phyloP scores from a whole-genome alignment of 2,329 filamentous ascomycete genomes.

The Hymenoscyphus albidus region DNA sequence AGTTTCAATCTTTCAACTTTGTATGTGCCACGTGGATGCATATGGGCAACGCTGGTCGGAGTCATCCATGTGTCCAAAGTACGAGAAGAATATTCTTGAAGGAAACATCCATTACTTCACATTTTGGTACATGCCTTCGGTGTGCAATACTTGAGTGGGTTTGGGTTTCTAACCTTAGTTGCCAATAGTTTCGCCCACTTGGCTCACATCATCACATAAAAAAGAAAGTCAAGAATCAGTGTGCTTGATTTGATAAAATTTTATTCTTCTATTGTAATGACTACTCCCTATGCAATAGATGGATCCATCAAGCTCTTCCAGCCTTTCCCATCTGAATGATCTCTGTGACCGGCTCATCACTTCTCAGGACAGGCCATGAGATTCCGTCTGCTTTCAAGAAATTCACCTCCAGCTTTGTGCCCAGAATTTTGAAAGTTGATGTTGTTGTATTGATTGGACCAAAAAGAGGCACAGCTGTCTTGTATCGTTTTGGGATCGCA shows the following conservation, averaged over 20 bases:
- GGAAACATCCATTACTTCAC: no score
- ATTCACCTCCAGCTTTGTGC: constrained; percentile 67
- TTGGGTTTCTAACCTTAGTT: no score
- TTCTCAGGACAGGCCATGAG: constrained; percentile 65
- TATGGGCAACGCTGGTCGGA: no score
- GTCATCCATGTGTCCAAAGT: no score
- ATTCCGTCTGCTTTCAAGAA: constrained; percentile 60
- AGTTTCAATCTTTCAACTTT: no score
- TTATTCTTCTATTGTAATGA: background rate
- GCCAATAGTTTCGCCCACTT: no score
- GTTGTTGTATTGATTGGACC: constrained; percentile 66
- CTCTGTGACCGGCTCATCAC: constrained; percentile 66
- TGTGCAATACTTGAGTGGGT: no score
- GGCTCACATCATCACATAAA: no score
- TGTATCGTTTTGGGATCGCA: constrained; percentile 70
- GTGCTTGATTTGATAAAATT: background rate
- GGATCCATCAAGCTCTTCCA: constrained; percentile 39
- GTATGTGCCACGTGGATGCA: no score
- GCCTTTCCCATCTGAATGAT: constrained; percentile 88
- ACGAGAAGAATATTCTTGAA: no score
- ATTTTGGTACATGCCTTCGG: no score
- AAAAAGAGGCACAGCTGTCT: constrained; percentile 69
- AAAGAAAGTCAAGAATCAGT: no score
- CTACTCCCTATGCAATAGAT: background rate
- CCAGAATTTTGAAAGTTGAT: constrained; percentile 62